Evolutionary conservation across 2,329 filamentous ascomycete genomes (phyloP).

Genomic region (Alternaria gaisen): DNA sequence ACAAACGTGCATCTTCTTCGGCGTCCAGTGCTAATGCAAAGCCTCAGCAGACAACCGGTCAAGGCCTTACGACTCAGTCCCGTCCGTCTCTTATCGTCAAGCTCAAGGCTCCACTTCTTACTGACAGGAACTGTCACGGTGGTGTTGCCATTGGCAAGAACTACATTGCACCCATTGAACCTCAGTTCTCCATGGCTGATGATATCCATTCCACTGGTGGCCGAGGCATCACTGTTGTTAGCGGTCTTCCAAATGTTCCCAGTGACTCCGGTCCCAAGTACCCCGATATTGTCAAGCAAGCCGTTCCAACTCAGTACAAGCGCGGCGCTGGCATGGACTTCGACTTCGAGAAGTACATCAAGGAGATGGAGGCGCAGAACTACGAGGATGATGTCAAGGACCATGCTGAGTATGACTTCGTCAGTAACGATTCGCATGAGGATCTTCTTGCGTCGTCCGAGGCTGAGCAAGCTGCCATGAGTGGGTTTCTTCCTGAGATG

Average conservation of each 20-base stretch:
- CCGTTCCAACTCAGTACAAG: not conserved
- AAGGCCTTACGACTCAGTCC: constrained; percentile 2
- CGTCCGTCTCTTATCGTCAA: constrained; percentile 19
- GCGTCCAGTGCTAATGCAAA: constrained; percentile 17
- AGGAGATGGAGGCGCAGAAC: not conserved
- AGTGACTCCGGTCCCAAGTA: not conserved
- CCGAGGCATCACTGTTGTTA: not conserved
- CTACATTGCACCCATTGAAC: not conserved
- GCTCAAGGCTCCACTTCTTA: constrained; percentile 4
- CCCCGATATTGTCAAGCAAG: not conserved
- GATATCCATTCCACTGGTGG: not conserved
- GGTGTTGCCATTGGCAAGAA: not conserved
- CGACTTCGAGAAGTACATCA: not conserved
- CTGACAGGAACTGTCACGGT: not conserved
- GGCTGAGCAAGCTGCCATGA: not conserved
- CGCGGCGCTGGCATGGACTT: not conserved
- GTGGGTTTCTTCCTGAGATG: not conserved
- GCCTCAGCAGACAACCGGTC: not conserved
- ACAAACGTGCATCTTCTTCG: constrained; percentile 5
- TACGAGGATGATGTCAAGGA: not conserved
- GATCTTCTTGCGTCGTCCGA: not conserved
- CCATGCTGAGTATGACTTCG: not conserved
- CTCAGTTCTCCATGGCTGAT: not conserved
- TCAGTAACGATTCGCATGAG: not conserved
- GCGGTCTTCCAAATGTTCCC: not conserved